Conservation (phyloP, 352 stramenopile genomes). For the Pythium apleroticum region DNA sequence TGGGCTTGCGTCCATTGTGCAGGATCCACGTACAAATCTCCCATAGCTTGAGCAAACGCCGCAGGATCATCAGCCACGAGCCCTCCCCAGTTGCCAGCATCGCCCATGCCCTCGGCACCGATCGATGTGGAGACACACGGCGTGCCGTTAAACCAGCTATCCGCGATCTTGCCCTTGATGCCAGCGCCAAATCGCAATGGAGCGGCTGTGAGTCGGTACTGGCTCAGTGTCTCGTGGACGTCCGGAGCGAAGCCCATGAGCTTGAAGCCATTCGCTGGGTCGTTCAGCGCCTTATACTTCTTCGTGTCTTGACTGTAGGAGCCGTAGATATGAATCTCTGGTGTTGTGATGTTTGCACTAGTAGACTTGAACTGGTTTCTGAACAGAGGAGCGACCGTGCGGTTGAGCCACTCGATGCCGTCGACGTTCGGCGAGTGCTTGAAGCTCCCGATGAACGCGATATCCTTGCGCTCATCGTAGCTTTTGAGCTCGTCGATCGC, state of each 20-base stretch:
- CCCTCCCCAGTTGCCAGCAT: constrained; percentile 45
- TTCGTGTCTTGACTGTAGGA: constrained; percentile 60
- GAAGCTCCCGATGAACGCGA: constrained; percentile 93
- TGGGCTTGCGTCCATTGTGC: constrained; percentile 40
- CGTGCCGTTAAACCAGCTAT: constrained; percentile 90
- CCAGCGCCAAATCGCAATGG: constrained; percentile 92
- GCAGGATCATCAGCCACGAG: constrained; percentile 43
- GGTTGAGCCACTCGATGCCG: constrained; percentile 75
- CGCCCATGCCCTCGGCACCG: constrained; percentile 85
- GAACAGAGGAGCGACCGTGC: constrained; percentile 73
- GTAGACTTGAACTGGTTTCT: constrained; percentile 28
- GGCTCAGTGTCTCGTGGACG: constrained; percentile 65
- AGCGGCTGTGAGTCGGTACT: constrained; percentile 81
- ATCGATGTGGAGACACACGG: constrained; percentile 90
- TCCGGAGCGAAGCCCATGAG: constrained; percentile 83
- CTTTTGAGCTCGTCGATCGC: constrained; percentile 22
- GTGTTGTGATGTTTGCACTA: not conserved
- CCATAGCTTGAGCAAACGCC: constrained; percentile 47
- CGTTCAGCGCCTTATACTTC: constrained; percentile 51
- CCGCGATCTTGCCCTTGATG: constrained; percentile 95
- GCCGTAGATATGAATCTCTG: constrained; percentile 87
- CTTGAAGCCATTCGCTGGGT: constrained; percentile 45
- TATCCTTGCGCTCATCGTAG: constrained; percentile 50
- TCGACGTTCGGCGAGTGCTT: constrained; percentile 92
- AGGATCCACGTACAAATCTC: constrained; percentile 44